Percentiles rank a stretch among this genome's conserved stretches.
phyloP scores from a whole-genome alignment of 768 basidiomycete genomes.

The Lenzites betulinus region DNA sequence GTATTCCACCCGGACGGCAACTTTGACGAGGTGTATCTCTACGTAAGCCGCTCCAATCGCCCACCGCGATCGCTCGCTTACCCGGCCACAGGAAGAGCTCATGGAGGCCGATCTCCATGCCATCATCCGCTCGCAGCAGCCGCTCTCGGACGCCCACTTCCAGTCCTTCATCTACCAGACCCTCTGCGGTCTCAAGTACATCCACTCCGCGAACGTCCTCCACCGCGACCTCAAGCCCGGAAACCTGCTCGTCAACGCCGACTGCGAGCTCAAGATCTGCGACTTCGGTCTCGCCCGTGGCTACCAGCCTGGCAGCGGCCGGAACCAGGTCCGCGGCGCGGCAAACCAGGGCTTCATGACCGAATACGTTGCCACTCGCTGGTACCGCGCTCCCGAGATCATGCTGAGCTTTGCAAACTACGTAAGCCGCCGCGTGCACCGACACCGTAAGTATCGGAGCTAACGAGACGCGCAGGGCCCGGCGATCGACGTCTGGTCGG shows the following conservation, averaged over 20 bases:
- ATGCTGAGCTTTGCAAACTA: slow-evolving; percentile 98
- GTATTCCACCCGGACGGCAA: slow-evolving; percentile 89
- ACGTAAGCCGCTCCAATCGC: slow-evolving; percentile 47
- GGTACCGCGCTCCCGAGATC: slow-evolving; percentile 99
- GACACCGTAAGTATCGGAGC: background rate
- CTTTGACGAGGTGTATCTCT: slow-evolving; percentile 96
- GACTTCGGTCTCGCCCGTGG: slow-evolving; percentile 97
- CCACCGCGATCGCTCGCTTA: background rate
- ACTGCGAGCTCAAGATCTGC: slow-evolving; percentile 98
- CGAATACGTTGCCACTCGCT: slow-evolving; percentile 97
- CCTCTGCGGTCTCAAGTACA: slow-evolving; percentile 96
- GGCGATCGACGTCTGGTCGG: slow-evolving; percentile 94
- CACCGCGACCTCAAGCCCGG: slow-evolving; percentile 96
- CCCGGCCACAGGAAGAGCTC: slow-evolving; percentile 80
- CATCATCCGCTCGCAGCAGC: slow-evolving; percentile 88
- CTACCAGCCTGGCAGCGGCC: slow-evolving; percentile 83
- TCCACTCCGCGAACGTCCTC: slow-evolving; percentile 96
- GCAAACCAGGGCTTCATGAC: slow-evolving; percentile 98
- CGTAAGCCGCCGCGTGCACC: slow-evolving; percentile 47
- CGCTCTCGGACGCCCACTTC: slow-evolving; percentile 88
- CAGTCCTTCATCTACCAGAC: slow-evolving; percentile 99
- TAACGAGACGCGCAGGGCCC: slow-evolving; percentile 58
- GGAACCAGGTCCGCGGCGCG: slow-evolving; percentile 55
- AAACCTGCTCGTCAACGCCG: slow-evolving; percentile 95
- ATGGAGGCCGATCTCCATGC: slow-evolving; percentile 99